Evolutionary conservation across 768 basidiomycete species (phyloP), one percentile per base, ranked within the genome.

Genomic region (Mycena albidolilacea): DNA sequence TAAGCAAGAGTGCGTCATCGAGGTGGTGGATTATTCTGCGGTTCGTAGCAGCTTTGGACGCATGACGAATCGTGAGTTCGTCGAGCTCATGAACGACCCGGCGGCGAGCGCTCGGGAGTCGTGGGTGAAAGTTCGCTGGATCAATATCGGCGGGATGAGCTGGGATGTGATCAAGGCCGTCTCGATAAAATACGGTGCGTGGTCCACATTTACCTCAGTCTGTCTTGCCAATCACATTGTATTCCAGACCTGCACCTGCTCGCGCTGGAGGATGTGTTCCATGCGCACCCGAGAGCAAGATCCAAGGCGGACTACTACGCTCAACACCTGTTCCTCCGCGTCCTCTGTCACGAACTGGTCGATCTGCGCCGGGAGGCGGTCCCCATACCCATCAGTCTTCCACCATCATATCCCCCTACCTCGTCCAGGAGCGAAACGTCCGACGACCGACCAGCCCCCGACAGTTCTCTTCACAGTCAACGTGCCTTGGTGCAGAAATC

Each of bases 101-200:
- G 77, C 69, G 2, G 86, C 87, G 5, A 85, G 87, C 67, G 78
- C 80, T 67, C 84, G 85, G 69, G 87, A 90, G 74, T 80, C 86
- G 3, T 92, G 91, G 91, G 88, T 88, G 30, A 91, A 89, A 78
- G 92, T 92, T 17, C 82, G 93, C 64, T 94, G 92, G 92, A 93
- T 93, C 64, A 92, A 92, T 76, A 86, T 93, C 70, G 89, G 87
- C 19, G 93, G 92, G 7, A 72, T 88, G 70, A 87, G 89, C 75
- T 94, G 92, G 91, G 92, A 93, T 76, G 91, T 93, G 48, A 86
- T 94, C 74, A 91, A 90, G 75, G 88, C 89, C 2, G 79, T 93
- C 41, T 89, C 90, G 35, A 80, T 93, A 67, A 88, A 87, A 79
- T 92, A 92, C 78, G 85, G 92, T 91, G 72, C 50, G 87, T 80